Conservation (phyloP, 768 basidiomycete genomes). For the Trametopsis cervina region DNA sequence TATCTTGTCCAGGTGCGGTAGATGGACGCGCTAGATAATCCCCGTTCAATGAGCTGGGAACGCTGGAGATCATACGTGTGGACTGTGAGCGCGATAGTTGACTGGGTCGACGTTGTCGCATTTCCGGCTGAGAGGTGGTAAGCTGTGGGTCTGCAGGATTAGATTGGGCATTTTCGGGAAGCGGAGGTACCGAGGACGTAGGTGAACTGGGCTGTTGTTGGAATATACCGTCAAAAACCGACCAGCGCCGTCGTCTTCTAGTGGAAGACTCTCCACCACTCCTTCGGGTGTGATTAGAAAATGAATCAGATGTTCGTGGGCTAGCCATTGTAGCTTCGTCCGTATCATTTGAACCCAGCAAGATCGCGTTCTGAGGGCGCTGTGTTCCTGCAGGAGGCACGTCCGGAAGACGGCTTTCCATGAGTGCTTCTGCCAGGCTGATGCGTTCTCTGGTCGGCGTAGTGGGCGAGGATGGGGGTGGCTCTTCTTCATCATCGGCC, state of each 20-base stretch:
- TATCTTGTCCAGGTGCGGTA: constrained; percentile 23
- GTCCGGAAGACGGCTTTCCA: constrained; percentile 75
- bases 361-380: constrained; percentile 61
- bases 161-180: constrained; percentile 11
- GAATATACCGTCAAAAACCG: constrained; percentile 49
- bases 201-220: constrained; percentile 13
- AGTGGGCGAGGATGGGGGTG: constrained; percentile 24
- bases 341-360: constrained; percentile 35
- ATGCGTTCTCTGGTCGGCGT: constrained; percentile 47
- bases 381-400: constrained; percentile 64
- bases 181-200: constrained; percentile 14
- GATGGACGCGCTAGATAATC: constrained; percentile 25
- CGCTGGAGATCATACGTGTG: constrained; percentile 10
- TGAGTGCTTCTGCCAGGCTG: constrained; percentile 62
- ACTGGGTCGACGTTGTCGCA: constrained; percentile 12
- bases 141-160: constrained; percentile 1
- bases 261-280: constrained; percentile 27
- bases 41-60: constrained; percentile 10
- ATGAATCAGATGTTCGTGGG: constrained; percentile 40
- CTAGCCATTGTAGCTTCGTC: constrained; percentile 40
- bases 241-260: constrained; percentile 64
- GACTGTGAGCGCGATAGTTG: constrained; percentile 18
- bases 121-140: constrained; percentile 9
- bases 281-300: constrained; percentile 19
- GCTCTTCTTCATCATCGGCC: constrained; percentile 36